Evolutionary conservation across 2,329 filamentous ascomycete species (phyloP), one percentile per base, ranked within the genome.

Genomic region (Akanthomyces muscarius): DNA sequence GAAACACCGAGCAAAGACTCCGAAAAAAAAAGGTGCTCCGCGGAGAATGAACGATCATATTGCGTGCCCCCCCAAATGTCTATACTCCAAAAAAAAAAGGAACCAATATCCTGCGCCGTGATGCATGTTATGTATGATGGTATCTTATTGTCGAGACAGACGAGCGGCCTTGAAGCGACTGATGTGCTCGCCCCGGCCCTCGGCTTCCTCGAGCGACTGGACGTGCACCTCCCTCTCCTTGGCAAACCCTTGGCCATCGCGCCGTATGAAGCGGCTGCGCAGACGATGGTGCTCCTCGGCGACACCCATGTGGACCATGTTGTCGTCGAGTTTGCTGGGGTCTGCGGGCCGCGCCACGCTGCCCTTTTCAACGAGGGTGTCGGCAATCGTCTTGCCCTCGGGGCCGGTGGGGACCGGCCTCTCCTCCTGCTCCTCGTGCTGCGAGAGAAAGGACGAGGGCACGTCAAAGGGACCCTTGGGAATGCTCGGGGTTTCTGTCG

Each of bases 201-300:
- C 84, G 30, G 84, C 81, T 69, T 92, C 86, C 61, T 88, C 87
- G 51, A 92, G 79, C 1, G 89, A 85, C 59, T 89, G 83, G 53
- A 87, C 84, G 21, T 84, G 83, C 59, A 85, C 81, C 64, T 91
- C 87, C 64, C 90, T 86, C 68, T 92, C 85, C 63, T 86, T 83
- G 69, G 89, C 77, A 73, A 97, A 96, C 3, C 92, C 92, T 3
- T 44, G 50, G 58, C 92, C 92, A 69, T 95, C 86, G 68, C 87
- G 84, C 68, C 92, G 86, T 61, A 97, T 92, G 75, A 96, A 88
- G 70, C 85, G 86, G 72, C 93, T 96, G 23, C 94, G 89, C 74
- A 91, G 81, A 51, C 86, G 87, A 73, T 96, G 89, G 74, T 96
- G 96, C 71, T 96, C 90, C 44, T 86, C 85, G 8, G 90, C 88